Base-by-base conservation (phyloP, 164 flowering plant genomes). In the Magnolia sinica region DNA sequence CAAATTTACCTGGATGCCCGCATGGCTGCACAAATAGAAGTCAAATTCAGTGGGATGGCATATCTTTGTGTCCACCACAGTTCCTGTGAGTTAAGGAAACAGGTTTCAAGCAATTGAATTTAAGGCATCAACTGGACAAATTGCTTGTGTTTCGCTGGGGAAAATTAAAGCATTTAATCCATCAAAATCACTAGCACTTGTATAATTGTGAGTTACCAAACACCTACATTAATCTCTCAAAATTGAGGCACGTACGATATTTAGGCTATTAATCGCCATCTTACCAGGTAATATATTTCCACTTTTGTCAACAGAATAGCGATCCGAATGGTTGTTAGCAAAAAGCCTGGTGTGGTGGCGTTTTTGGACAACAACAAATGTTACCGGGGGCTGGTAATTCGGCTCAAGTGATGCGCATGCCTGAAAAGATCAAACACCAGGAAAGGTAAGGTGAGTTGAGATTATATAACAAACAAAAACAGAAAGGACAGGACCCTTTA, bases 1-100 rank as follows among this genome's bases (percentile, higher is more conserved):
- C 49, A 24, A 68, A 29, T 29, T 70, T 77, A 90, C 96, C 88
- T 92, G 91, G 64, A 90, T 89, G 23, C 96, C 96, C 77, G 96
- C 96, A 87, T 90, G 93, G 70, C 91, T 88, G 76, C 93, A 90
- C 8, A 90, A 84, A 23, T 88, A 90, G 74, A 90, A 90, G 61
- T 90, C 93, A 73, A 90, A 90, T 37, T 90, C 93, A 1, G 91
- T 90, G 2, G 93, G 93, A 79, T 92, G 96, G 68, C 96, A 92
- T n/a, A 92, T 92, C 83, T 89, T 90, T 24, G 96, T 89, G 77
- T 92, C 96, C 7, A 92, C 96, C n/a, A 92, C 94, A 6, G 96
- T 92, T 58, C 96, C 96, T 92, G 88, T 67, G 70, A 74, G n/a
- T n/a, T 9, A 14, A 58, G 45, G 4, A 8, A 7, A n/a, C n/a